A percentile compares a stretch with the other conserved stretches of the same genome.
phyloP scores from a whole-genome alignment of 169 alveolate genomes.

The Plasmodium sp. region DNA sequence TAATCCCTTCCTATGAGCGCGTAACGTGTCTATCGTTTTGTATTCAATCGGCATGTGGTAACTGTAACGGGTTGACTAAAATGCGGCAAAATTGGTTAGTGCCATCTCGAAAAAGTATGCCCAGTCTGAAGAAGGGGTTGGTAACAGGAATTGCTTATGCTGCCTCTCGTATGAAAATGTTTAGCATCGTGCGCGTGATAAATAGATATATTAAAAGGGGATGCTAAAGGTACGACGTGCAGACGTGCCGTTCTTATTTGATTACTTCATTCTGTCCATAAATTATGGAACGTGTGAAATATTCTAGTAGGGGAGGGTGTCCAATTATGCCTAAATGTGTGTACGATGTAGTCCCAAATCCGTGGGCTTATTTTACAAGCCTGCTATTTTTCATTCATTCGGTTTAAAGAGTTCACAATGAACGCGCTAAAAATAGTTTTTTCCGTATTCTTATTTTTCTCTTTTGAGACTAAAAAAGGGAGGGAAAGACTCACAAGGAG shows the following conservation, averaged over 20 bases:
- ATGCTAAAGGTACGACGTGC: neutral
- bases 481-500: neutral
- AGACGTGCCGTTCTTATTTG: neutral
- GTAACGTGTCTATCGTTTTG: neutral
- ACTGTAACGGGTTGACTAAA: neutral
- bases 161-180: neutral
- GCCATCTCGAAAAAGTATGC: neutral
- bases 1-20: neutral
- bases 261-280: neutral
- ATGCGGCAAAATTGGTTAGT: neutral
- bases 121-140: neutral
- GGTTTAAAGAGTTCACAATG: neutral
- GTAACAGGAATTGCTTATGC: neutral
- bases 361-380: neutral
- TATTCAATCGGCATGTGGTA: neutral
- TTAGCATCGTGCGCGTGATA: neutral
- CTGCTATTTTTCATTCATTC: neutral
- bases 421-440: neutral
- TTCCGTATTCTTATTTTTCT: neutral
- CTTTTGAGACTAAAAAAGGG: neutral
- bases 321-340: neutral
- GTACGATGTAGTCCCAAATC: neutral
- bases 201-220: neutral
- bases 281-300: neutral
- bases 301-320: neutral